A percentile compares a stretch with the other conserved stretches of the same genome.
These are phyloP conservation scores for Mycena amicta DNA, from an alignment of 768 basidiomycete genomes.

Conservation along the genomic window DNA sequence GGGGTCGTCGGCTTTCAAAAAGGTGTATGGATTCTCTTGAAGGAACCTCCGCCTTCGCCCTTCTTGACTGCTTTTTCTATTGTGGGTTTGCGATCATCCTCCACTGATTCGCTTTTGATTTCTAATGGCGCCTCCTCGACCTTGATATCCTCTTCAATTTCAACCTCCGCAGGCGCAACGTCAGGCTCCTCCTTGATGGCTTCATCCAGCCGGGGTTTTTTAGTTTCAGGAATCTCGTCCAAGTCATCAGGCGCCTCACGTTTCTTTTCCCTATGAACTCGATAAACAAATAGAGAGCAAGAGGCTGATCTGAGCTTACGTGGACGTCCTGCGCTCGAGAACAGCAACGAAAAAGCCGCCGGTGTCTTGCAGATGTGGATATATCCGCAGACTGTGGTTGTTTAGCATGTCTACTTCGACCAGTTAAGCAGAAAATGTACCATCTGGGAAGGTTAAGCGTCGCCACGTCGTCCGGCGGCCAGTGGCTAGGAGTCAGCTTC, in stretches of 20 bases:
- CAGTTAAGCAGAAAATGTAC: conserved; percentile 40
- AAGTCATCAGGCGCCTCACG: conserved; percentile 47
- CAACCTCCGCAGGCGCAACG: conserved; percentile 18
- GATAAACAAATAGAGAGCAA: too few species aligned
- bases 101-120: conserved; percentile 8
- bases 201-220: conserved; percentile 50
- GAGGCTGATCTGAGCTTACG: too few species aligned
- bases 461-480: conserved; percentile 73
- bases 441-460: conserved; percentile 69
- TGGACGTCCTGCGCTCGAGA: conserved; percentile 66
- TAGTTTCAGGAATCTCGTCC: conserved; percentile 45
- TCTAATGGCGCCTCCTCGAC: neutral
- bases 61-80: conserved; percentile 26
- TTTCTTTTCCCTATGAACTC: conserved; percentile 48
- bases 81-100: conserved; percentile 16
- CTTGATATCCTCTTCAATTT: neutral
- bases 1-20: conserved; percentile 70
- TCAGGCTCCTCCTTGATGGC: conserved; percentile 25
- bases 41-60: conserved; percentile 41
- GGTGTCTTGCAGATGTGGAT: conserved; percentile 94
- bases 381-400: conserved; percentile 72
- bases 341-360: conserved; percentile 99
- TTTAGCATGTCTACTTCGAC: neutral
- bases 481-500: conserved; percentile 74
- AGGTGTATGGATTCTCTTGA: conserved; percentile 93